phyloP scores from a whole-genome alignment of 371 early-diverging fungal genomes.

The Actinomucor elegans region DNA sequence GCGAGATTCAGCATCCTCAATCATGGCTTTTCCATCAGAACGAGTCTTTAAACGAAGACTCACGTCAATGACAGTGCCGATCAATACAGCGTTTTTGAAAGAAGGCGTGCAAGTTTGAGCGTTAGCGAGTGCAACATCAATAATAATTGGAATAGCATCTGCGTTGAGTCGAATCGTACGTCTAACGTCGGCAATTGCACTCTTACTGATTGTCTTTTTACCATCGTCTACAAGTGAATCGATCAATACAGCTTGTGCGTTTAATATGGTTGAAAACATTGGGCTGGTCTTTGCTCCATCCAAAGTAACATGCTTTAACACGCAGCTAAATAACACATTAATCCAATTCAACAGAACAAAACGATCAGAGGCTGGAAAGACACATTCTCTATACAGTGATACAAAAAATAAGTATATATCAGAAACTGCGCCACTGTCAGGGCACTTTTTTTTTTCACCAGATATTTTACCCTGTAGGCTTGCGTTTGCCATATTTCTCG shows the following conservation, averaged over 20 bases:
- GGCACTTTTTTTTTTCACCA: neutral
- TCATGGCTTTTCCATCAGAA: slow-evolving; percentile 30
- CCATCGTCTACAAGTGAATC: slow-evolving; percentile 48
- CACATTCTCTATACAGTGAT: slow-evolving; percentile 33
- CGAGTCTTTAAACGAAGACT: slow-evolving; percentile 52
- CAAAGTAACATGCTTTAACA: slow-evolving; percentile 22
- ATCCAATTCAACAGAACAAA: slow-evolving; percentile 65
- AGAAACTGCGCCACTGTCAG: slow-evolving; percentile 13
- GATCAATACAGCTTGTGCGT: slow-evolving; percentile 56
- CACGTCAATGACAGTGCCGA: slow-evolving; percentile 59
- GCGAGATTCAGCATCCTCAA: slow-evolving; percentile 40
- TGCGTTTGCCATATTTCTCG: slow-evolving; percentile 50
- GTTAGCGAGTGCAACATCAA: slow-evolving; percentile 45
- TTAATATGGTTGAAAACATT: slow-evolving; percentile 36
- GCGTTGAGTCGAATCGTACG: slow-evolving; percentile 59
- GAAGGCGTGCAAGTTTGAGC: slow-evolving; percentile 46
- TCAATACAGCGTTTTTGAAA: slow-evolving; percentile 56
- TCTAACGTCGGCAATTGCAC: slow-evolving; percentile 58
- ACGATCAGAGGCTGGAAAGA: slow-evolving; percentile 55
- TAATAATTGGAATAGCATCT: slow-evolving; percentile 43
- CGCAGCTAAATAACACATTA: slow-evolving; percentile 44
- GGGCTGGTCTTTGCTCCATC: slow-evolving; percentile 24
- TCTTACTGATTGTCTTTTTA: slow-evolving; percentile 47
- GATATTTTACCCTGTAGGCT: slow-evolving; percentile 48
- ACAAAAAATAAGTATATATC: neutral